Percentiles rank a stretch among this genome's conserved stretches.
Conservation (phyloP, 495 filamentous ascomycete genomes). For the Aspergillus bridgeri region DNA sequence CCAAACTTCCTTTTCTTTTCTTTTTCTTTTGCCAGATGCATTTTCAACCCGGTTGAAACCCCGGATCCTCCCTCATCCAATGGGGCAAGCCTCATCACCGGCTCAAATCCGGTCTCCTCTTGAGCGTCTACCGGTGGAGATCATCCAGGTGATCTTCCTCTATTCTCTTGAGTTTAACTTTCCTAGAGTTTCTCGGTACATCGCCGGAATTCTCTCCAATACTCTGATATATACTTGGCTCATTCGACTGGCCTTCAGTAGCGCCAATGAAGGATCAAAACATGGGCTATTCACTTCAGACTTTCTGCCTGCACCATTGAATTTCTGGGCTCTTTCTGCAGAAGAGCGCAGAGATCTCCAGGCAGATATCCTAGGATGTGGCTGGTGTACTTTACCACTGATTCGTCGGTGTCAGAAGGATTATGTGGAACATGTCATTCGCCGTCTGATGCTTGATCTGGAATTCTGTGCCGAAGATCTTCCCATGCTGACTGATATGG, state of each 20-base stretch:
- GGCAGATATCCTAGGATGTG: constrained; percentile 34
- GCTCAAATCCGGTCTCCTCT: constrained; percentile 30
- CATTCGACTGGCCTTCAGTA: constrained; percentile 42
- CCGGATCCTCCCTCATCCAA: constrained; percentile 4
- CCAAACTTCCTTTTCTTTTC: no score
- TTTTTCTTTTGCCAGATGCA: no score
- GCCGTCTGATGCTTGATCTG: constrained; percentile 23
- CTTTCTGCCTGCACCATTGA: constrained; percentile 36
- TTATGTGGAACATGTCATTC: constrained; percentile 34
- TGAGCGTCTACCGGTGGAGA: constrained; percentile 50
- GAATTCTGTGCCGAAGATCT: constrained; percentile 24
- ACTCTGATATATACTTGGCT: constrained; percentile 42
- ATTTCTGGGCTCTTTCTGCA: constrained; percentile 26
- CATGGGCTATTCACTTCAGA: constrained; percentile 33
- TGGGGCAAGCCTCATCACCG: constrained; percentile 12
- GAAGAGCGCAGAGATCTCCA: constrained; percentile 28
- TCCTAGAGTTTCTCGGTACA: constrained; percentile 39
- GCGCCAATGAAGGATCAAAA: constrained; percentile 28
- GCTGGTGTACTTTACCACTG: constrained; percentile 44
- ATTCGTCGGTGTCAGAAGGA: constrained; percentile 41
- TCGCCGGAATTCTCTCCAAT: constrained; percentile 34
- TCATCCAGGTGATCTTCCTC: constrained; percentile 52
- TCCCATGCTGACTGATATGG: constrained; percentile 17
- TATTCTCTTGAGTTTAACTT: constrained; percentile 49
- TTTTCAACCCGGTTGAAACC: not conserved